Conservation (phyloP, 176 grass and related monocot species). For the Triticum aestivum region IWGSC_CS_RefSeq_v2.1 NC_057808.1:108181521-108182020, state of each 20-base stretch:
- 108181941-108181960: background rate
- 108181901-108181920: background rate
- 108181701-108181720: background rate
- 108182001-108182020: background rate
- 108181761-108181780: slow-evolving; percentile 23
- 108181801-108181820: slow-evolving; percentile 30
- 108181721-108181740: background rate
- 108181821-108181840: background rate
- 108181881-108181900: background rate
- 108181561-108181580: background rate
- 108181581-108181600: too few relatives aligned
- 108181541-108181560: background rate
- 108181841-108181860: slow-evolving; percentile 22
- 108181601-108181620: background rate
- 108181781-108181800: slow-evolving; percentile 7
- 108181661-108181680: background rate
- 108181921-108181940: background rate
- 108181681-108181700: background rate
- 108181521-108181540: background rate
- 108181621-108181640: background rate
- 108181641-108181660: background rate
- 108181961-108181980: slow-evolving; percentile 2
- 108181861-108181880: background rate
- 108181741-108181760: background rate
- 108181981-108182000: background rate